Conservation (phyloP, 2,329 filamentous ascomycete species). For the Metarhizium sp. region DNA sequence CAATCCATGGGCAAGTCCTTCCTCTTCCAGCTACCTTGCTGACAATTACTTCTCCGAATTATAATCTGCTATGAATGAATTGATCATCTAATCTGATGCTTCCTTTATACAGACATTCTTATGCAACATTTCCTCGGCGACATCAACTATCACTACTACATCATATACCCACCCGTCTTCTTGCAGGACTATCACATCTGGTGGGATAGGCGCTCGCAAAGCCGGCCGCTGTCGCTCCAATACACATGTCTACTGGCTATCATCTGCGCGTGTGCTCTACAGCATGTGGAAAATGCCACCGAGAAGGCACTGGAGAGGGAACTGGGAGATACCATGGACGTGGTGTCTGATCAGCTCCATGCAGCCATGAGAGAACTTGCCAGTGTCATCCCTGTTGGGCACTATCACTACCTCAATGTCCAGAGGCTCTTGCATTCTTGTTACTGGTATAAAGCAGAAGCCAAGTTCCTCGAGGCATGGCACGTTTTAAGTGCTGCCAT, state of each 20-base stretch:
- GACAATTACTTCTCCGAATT: neutral
- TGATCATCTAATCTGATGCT: neutral
- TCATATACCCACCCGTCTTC: conserved; percentile 21
- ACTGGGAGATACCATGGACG: conserved; percentile 11
- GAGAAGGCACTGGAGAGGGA: conserved; percentile 13
- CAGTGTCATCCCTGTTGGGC: conserved; percentile 16
- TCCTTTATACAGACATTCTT: conserved; percentile 14
- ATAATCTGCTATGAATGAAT: neutral
- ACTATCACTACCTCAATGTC: conserved; percentile 18
- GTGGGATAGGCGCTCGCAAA: conserved; percentile 16
- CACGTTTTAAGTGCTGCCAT: conserved; percentile 22
- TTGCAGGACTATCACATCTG: conserved; percentile 20
- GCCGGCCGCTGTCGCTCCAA: conserved; percentile 15
- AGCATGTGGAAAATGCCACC: conserved; percentile 16
- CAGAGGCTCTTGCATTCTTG: conserved; percentile 20
- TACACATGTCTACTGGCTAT: conserved; percentile 20
- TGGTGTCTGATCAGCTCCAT: conserved; percentile 16
- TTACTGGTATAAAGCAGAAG: conserved; percentile 25
- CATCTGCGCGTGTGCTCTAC: conserved; percentile 19
- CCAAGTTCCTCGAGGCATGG: conserved; percentile 21
- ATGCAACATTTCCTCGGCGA: conserved; percentile 19
- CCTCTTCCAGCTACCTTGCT: neutral
- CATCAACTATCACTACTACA: conserved; percentile 24
- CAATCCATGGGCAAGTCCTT: conserved; percentile 15
- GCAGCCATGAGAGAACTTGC: conserved; percentile 16